A percentile compares a stretch with the other conserved stretches of the same genome.
phyloP scores from a whole-genome alignment of 495 filamentous ascomycete genomes.

The Penicillium salamii region DNA sequence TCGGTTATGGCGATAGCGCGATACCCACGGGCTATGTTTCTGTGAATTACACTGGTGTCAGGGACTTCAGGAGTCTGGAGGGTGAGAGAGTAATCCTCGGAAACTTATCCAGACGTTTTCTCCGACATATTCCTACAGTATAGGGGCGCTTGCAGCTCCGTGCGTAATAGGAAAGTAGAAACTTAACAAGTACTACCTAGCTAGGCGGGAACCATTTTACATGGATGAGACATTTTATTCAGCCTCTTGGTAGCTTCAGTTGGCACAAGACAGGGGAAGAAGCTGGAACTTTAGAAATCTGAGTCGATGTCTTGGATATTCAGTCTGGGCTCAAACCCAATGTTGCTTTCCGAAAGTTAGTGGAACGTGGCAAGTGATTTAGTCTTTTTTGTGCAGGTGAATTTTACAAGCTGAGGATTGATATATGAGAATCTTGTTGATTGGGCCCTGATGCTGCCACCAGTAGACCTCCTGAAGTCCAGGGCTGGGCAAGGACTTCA shows the following conservation, averaged over 20 bases:
- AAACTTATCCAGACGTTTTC: background rate
- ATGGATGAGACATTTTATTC: background rate
- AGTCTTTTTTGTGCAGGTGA: background rate
- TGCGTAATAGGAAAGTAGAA: background rate
- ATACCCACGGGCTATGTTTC: background rate
- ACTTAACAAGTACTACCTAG: no score
- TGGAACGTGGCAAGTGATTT: slow-evolving; percentile 3
- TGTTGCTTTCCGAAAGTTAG: background rate
- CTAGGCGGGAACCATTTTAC: no score
- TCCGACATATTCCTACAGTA: background rate
- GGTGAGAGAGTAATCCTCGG: background rate
- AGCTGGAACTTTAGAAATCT: background rate
- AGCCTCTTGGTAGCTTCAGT: background rate
- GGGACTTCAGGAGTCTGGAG: background rate
- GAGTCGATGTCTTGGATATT: slow-evolving; percentile 6
- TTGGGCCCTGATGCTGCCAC: no score
- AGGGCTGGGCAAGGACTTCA: no score
- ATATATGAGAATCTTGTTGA: no score
- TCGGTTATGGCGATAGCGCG: background rate
- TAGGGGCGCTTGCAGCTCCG: background rate
- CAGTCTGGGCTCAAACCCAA: background rate
- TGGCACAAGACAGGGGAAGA: background rate
- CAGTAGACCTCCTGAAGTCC: no score
- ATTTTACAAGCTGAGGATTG: background rate
- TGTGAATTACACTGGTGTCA: background rate